Base-by-base conservation (phyloP, 441 rosid genomes). In the Erodium moschatum region DNA sequence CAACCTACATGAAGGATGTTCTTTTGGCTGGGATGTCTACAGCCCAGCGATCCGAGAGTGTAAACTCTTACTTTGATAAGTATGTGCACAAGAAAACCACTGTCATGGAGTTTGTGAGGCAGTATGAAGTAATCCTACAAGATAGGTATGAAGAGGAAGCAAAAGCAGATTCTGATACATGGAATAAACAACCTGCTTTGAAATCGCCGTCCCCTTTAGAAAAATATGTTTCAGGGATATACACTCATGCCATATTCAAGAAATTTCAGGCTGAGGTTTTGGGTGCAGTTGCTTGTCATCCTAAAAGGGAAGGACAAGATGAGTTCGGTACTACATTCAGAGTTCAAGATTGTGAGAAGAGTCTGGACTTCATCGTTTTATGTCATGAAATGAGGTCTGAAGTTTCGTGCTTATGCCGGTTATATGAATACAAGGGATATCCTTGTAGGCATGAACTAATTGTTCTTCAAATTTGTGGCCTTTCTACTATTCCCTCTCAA, bases 141-240 rank as follows among this genome's bases (percentile, higher is more conserved):
- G 97, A 90, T 74, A 82, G 92, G 76, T 90, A 81, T 69, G 96
- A 90, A 70, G 97, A 90, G 76, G 97, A 90, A 84, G 86, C 92
- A 69, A 90, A 85, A 76, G 96, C 96, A 48, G 96, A 90, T 78
- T 83, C 85, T 12, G 97, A 90, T 80, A 84, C 86, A 13, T 84
- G 95, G 96, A 89, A 85, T 79, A 88, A 84, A 75, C 91, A 82
- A 71, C 91, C 96, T 16, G 64, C 83, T 31, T 44, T 91, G 75
- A 91, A 79, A 81, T 91, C 96, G 72, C 96, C 97, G 1, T 91
- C 97, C 0, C 97, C 96, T 16, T 85, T 91, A 74, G 97, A 89
- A 79, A 91, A 91, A 78, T 81, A 85, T 79, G 90, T 87, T 66
- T 83, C 89, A 4, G 91, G 84, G 67, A 62, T 86, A 29, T 91